These are phyloP conservation scores for Camelina neglecta DNA, from an alignment of 345 rosid species.

Conservation along the genomic window DNA sequence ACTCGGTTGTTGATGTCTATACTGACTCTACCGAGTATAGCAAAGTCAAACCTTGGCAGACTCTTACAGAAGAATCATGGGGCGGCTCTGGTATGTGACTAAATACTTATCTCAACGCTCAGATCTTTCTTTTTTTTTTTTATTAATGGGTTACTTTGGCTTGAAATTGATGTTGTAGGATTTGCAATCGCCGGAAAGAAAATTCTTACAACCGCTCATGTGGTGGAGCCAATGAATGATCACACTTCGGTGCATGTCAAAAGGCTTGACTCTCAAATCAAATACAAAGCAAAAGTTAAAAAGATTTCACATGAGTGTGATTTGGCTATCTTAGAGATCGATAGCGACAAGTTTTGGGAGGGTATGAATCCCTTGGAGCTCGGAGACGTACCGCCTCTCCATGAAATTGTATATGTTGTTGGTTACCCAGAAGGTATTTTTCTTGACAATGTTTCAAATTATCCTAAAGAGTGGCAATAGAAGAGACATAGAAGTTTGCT, in stretches of 20 bases:
- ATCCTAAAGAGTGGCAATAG: neutral
- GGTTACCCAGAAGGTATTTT: neutral
- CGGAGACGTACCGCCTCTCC: neutral
- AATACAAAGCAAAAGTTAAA: neutral
- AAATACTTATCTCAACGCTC: neutral
- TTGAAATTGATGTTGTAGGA: neutral
- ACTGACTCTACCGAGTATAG: neutral
- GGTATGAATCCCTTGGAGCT: neutral
- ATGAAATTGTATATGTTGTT: neutral
- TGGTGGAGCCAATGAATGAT: neutral
- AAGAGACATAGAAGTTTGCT: neutral
- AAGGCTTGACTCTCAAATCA: neutral
- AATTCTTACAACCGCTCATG: neutral
- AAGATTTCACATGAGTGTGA: neutral
- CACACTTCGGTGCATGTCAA: neutral
- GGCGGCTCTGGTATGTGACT: neutral
- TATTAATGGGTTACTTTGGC: neutral
- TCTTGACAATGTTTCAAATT: neutral
- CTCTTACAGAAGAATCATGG: neutral
- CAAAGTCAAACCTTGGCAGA: neutral
- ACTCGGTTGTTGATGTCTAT: neutral
- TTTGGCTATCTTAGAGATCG: neutral
- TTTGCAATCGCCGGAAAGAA: neutral
- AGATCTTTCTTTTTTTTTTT: neutral
- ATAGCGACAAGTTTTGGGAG: neutral